Evolutionary conservation across 192 early-diverging fungal genomes (phyloP).

Genomic region (Spinellus fusiger): DNA sequence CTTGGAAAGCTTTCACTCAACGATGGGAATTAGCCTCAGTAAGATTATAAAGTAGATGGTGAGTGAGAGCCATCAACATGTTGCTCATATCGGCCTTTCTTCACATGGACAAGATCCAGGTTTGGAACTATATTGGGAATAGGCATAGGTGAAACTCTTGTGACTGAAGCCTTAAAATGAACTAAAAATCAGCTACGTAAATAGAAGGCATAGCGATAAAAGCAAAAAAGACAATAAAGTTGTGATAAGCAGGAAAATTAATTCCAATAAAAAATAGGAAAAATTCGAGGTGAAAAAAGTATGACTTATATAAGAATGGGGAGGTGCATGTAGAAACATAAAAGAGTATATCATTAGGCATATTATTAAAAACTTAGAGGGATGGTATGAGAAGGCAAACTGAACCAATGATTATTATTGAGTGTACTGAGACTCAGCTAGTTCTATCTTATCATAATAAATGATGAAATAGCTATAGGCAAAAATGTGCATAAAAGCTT

Average conservation of each 20-base stretch:
- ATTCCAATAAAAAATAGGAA: too few relatives aligned
- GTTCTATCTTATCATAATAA: neutral
- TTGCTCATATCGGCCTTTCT: conserved; percentile 11
- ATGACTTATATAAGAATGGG: too few relatives aligned
- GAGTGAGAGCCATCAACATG: conserved; percentile 19
- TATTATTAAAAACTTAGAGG: too few relatives aligned
- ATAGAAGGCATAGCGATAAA: neutral
- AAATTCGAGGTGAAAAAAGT: neutral
- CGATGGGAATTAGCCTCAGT: conserved; percentile 7
- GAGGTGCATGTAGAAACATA: too few relatives aligned
- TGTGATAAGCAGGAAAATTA: neutral
- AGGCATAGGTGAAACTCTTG: too few relatives aligned
- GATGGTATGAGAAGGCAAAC: too few relatives aligned
- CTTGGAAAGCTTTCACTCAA: neutral
- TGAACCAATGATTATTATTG: too few relatives aligned
- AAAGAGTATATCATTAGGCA: too few relatives aligned
- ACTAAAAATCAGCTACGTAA: neutral
- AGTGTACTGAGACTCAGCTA: too few relatives aligned
- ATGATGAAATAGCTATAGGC: neutral
- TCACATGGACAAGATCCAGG: neutral
- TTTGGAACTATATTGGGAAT: neutral
- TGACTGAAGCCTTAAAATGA: too few relatives aligned
- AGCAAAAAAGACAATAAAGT: neutral
- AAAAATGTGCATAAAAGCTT: neutral
- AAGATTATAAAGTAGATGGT: conserved; percentile 9